Evolutionary conservation across 2,329 filamentous ascomycete genomes (phyloP).

Genomic region (Alternaria gansuensis): DNA sequence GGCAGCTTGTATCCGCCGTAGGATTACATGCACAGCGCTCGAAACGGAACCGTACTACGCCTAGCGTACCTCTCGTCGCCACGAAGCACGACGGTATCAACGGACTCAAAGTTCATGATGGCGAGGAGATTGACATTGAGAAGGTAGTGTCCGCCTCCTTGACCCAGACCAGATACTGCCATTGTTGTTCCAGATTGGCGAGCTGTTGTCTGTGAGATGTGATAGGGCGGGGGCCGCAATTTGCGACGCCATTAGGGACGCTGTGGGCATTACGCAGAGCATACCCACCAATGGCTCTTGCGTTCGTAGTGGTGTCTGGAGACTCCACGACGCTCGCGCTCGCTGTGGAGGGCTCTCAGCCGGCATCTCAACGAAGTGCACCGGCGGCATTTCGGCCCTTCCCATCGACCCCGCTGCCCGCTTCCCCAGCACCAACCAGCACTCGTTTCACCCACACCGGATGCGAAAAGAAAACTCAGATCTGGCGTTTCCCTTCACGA

Average conservation of each 20-base stretch:
- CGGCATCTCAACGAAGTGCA: slow-evolving; percentile 15
- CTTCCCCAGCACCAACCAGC: slow-evolving; percentile 19
- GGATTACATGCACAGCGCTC: slow-evolving; percentile 16
- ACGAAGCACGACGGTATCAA: neutral
- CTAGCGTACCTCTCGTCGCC: slow-evolving; percentile 11
- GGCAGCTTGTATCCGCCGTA: slow-evolving; percentile 12
- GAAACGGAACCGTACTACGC: slow-evolving; percentile 17
- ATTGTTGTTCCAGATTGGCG: slow-evolving; percentile 17
- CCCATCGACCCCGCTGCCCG: slow-evolving; percentile 12
- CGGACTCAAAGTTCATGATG: neutral
- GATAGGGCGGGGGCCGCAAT: slow-evolving; percentile 9
- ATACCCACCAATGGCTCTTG: slow-evolving; percentile 1
- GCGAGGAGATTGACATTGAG: neutral
- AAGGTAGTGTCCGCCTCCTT: neutral
- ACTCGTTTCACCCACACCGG: slow-evolving; percentile 7
- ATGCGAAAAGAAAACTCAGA: slow-evolving; percentile 20
- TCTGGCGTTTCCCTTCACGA: slow-evolving; percentile 13
- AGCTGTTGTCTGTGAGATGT: slow-evolving; percentile 10
- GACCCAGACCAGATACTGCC: slow-evolving; percentile 7
- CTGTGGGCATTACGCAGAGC: neutral
- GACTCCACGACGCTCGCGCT: slow-evolving; percentile 5
- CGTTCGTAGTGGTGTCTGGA: slow-evolving; percentile 1
- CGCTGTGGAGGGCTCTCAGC: slow-evolving; percentile 6
- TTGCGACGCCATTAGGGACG: slow-evolving; percentile 4
- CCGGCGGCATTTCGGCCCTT: slow-evolving; percentile 6